Conservation (phyloP, 495 filamentous ascomycete species). For the Cercophora scortea region DNA sequence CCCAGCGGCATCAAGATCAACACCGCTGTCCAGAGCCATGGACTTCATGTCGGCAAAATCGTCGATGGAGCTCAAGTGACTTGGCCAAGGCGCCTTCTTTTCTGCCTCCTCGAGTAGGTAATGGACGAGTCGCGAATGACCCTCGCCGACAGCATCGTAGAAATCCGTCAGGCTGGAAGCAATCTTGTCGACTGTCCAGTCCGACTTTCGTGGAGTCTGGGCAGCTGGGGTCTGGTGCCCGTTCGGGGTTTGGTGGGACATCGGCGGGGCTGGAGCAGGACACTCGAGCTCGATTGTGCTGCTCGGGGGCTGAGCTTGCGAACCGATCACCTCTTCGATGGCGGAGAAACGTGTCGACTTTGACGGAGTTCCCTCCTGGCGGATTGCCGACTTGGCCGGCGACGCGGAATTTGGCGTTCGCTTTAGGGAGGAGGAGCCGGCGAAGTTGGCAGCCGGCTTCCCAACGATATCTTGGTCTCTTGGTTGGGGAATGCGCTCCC, state of each 20-base stretch:
- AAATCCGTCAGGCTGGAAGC: constrained; percentile 20
- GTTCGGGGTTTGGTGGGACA: constrained; percentile 2
- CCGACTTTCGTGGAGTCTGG: constrained; percentile 26
- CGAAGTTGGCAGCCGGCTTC: no score
- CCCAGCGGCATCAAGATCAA: constrained; percentile 19
- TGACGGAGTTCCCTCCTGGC: neutral
- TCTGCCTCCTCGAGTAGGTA: constrained; percentile 34
- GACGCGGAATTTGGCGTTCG: no score
- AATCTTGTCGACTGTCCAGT: constrained; percentile 30
- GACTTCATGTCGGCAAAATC: constrained; percentile 32
- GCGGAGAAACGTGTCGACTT: neutral
- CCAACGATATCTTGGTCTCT: no score
- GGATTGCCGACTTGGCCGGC: no score
- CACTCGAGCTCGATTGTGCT: neutral
- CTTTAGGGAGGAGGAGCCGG: neutral
- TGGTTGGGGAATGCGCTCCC: no score
- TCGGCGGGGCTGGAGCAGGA: neutral
- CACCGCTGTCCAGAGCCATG: constrained; percentile 5
- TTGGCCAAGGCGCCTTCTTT: constrained; percentile 22
- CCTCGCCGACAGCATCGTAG: constrained; percentile 22
- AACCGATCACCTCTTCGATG: neutral
- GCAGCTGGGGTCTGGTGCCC: constrained; percentile 20
- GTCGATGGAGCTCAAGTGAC: constrained; percentile 28
- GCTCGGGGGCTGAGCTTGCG: neutral
- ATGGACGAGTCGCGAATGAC: constrained; percentile 29